A percentile compares a stretch with the other conserved stretches of the same genome.
These are phyloP conservation scores for Houttuynia cordata DNA, from an alignment of 164 flowering plant genomes.

Conservation along the genomic window DNA sequence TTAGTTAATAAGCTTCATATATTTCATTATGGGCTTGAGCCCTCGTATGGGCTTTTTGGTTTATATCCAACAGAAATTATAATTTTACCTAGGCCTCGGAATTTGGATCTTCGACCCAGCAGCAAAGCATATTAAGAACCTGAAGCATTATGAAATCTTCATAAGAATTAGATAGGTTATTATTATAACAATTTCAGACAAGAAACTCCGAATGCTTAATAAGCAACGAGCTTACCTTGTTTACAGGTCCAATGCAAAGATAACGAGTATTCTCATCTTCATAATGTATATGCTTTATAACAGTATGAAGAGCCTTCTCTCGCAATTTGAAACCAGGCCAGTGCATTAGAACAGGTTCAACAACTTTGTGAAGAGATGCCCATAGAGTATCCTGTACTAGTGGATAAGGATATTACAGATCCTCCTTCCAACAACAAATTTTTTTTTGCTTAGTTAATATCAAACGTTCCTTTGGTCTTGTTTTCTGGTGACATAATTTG, in stretches of 20 bases:
- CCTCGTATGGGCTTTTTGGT: no score
- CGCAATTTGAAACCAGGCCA: constrained; percentile 27
- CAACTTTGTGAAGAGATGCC: constrained; percentile 20
- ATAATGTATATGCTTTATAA: constrained; percentile 24
- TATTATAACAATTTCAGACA: neutral
- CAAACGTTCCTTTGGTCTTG: no score
- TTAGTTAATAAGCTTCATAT: no score
- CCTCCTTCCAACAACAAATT: constrained; percentile 18
- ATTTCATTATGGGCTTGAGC: no score
- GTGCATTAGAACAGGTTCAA: constrained; percentile 20
- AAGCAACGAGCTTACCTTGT: constrained; percentile 15
- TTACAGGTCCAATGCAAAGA: constrained; percentile 23
- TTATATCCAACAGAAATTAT: no score
- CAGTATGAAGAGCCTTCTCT: constrained; percentile 19
- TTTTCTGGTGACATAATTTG: no score
- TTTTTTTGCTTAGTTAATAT: no score
- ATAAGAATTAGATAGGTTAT: neutral
- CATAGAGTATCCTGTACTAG: constrained; percentile 23
- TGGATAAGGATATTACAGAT: constrained; percentile 31
- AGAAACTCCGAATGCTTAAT: neutral
- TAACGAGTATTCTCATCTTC: constrained; percentile 28
- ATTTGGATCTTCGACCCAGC: constrained; percentile 75
- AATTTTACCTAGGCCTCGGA: no score
- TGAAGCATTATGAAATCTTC: neutral
- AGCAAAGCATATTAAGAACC: constrained; percentile 59